Evolutionary conservation across 306 rosid genomes (phyloP).

Genomic region (Hippophae gyantsensis): DNA sequence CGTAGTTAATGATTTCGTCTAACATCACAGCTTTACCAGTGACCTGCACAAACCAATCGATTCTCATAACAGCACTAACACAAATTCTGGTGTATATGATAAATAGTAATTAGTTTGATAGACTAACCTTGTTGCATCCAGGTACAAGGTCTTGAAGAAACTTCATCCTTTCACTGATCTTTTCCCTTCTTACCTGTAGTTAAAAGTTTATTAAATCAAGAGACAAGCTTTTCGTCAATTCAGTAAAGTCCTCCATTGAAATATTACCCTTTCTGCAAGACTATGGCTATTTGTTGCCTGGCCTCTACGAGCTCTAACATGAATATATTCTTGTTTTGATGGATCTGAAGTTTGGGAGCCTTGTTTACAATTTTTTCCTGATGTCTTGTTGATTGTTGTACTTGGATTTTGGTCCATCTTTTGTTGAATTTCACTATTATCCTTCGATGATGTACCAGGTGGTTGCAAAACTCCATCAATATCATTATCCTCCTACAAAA

Average conservation of each 20-base stretch:
- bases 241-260: neutral
- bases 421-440: conserved; percentile 36
- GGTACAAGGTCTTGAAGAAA: conserved; percentile 99
- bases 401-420: conserved; percentile 48
- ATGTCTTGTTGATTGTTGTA: conserved; percentile 38
- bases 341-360: conserved; percentile 74
- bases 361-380: conserved; percentile 56
- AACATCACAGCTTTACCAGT: conserved; percentile 99
- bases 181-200: conserved; percentile 89
- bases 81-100: conserved; percentile 8
- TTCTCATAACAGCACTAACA: conserved; percentile 1
- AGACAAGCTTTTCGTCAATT: too few relatives aligned
- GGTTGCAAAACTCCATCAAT: conserved; percentile 36
- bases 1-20: conserved; percentile 94
- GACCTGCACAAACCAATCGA: conserved; percentile 41
- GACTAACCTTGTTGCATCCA: conserved; percentile 90
- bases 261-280: conserved; percentile 92
- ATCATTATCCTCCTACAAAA: conserved; percentile 50
- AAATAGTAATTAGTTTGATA: conserved; percentile 5
- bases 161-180: conserved; percentile 96
- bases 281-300: conserved; percentile 99
- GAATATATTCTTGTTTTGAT: conserved; percentile 84
- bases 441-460: conserved; percentile 39
- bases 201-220: conserved; percentile 13
- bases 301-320: conserved; percentile 93